Evolutionary conservation across 2,329 filamentous ascomycete species (phyloP).

Genomic region (Chrysosporium queenslandicum): DNA sequence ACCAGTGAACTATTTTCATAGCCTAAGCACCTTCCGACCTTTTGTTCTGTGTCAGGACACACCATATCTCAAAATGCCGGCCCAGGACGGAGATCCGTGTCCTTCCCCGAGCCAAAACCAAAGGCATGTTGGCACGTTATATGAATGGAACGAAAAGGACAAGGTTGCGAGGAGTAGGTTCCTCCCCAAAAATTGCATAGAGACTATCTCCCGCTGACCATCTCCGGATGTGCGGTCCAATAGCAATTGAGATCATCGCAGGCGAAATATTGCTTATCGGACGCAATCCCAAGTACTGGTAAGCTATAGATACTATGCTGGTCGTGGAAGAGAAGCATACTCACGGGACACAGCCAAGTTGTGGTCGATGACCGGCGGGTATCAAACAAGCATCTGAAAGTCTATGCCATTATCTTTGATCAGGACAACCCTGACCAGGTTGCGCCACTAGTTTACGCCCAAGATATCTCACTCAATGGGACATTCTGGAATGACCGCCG

Average conservation of each 20-base stretch:
- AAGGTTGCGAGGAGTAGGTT: slow-evolving; percentile 1
- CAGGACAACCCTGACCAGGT: slow-evolving; percentile 29
- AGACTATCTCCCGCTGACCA: neutral
- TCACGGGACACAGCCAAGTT: slow-evolving; percentile 17
- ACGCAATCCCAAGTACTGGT: slow-evolving; percentile 16
- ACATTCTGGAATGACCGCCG: slow-evolving; percentile 29
- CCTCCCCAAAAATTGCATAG: neutral
- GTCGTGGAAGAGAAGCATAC: neutral
- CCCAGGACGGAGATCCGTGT: neutral
- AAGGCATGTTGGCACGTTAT: slow-evolving; percentile 13
- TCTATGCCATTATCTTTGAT: slow-evolving; percentile 38
- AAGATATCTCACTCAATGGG: slow-evolving; percentile 37
- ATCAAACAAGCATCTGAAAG: slow-evolving; percentile 35
- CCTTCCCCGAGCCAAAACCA: neutral
- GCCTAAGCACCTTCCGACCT: too few species aligned
- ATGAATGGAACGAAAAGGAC: slow-evolving; percentile 6
- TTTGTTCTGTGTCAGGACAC: neutral
- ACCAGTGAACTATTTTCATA: too few species aligned
- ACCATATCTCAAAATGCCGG: neutral
- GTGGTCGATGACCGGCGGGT: slow-evolving; percentile 28
- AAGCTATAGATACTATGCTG: neutral
- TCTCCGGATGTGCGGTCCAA: neutral
- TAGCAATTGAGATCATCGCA: slow-evolving; percentile 14
- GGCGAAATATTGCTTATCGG: slow-evolving; percentile 16
- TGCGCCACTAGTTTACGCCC: slow-evolving; percentile 36